Evolutionary conservation across 1,139 yeast species (phyloP), one percentile per base, ranked within the genome.

Genomic region (Yamadazyma dendronema): DNA sequence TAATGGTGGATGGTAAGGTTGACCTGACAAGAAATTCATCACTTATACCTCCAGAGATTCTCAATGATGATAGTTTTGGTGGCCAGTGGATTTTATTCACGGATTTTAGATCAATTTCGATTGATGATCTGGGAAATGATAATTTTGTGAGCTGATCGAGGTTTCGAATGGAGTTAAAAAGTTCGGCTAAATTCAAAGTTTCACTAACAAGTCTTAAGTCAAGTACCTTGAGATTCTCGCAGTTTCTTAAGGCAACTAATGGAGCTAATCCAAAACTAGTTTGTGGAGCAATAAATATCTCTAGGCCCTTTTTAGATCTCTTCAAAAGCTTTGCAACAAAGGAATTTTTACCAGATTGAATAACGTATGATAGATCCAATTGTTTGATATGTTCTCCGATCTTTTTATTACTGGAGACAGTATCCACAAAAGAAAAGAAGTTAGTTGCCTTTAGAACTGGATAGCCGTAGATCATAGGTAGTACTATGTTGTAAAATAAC

Each of bases 241-340:
- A 92, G 35, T 81, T 70, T 41, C 85, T 77, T 35, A 92, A 66
- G 32, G 95, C 83, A 15, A 88, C 74, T 48, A 90, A 63, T 0
- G 97, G 97, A 1, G 95, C 87, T 41, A 83, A 74, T 0, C 97
- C 97, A 66, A 92, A 90, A 63, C 95, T 85, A 25, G 97, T 84
- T 54, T 90, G 97, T 1, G 97, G 96, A 0, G 97, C 97, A 6
- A 85, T 77, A 53, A 92, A 89, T 10, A 70, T 66, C 46, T 79
- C 73, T 35, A 92, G 62, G 34, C 72, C 72, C 17, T 71, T 59
- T 9, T 88, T 74, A 39, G 96, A 85, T 32, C 96, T 68, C 52
- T 95, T 77, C 40, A 92, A 63, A 4, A 92, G 56, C 47, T 85
- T 83, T 1, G 97, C 87, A 15, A 92, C 90, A 57, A 73, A 84